Base-by-base conservation (phyloP, 2,329 filamentous ascomycete genomes). In the Ambrosiella beaveri region DNA sequence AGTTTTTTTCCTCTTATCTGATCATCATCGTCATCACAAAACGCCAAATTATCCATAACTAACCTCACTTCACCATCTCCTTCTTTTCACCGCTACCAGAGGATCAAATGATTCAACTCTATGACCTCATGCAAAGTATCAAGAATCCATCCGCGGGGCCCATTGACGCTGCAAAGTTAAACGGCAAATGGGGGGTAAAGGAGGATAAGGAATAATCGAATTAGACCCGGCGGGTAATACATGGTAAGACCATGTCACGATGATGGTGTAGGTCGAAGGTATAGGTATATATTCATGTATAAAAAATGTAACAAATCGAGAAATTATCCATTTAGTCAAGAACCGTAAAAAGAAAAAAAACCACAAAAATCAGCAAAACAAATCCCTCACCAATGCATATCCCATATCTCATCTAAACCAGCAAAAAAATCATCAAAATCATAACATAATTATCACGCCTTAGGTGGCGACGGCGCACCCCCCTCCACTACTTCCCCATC, bases 81-180 rank as follows among this genome's bases (percentile, higher is more conserved):
- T 8, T 35, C 4, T 11, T 35, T 3, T 11, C 58, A 49, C 55
- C 57, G 50, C 15, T 27, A 57, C 12, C 62, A 95, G 89, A 97
- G 68, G 86, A 97, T 68, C 93, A 98, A 71, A 75, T 97, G 56
- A 87, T 84, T 1, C 93, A 98, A 70, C 73, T 98, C 64, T 96
- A 96, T 67, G 91, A 97, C 68, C 74, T 98, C 59, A 94, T 96
- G 88, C 79, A 86, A 68, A 80, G 87, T 1, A 94, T 95, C 59
- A 70, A 71, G 62, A 74, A 74, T 61, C 68, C 56, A 8, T 45
- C 19, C 12, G 54, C 47, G 35, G 56, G 54, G 38, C 55, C 45
- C 8, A 49, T 52, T 12, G 37, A 57, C 38, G 41, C 39, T 40
- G 38, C 41, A 15, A 56, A 44, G n/a, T 39, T 53, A 12, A 52